Base-by-base conservation (phyloP, 1,284 basidiomycete species). In the Moesziomyces parantarcticus region DNA sequence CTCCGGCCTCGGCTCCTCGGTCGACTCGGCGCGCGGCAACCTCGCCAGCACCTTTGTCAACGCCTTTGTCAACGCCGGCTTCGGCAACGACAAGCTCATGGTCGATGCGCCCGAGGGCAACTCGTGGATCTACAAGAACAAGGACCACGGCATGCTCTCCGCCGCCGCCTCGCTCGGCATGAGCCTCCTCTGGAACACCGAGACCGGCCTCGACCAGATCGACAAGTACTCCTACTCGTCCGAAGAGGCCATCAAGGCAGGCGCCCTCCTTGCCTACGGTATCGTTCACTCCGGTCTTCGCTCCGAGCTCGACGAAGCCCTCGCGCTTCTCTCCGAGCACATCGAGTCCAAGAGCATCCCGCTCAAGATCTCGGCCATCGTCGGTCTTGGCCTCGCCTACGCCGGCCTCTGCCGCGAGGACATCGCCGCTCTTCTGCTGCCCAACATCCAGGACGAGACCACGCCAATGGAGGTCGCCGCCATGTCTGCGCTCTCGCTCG, bases 51-150 rank as follows among this genome's bases (percentile, higher is more conserved):
- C 95, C 1, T 99, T 99, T 78, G 97, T 99, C 70, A 99, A 99
- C 82, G 97, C 94, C 1, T 99, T 99, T 75, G 97, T 98, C 61
- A 99, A 99, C 80, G 96, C 95, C 41, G 97, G 97, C 0, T 99
- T 97, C 81, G 95, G 95, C 20, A 99, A 99, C 84, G 97, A 99
- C 84, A 97, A 97, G 84, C 89, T 99, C 59, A 95, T 99, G 91
- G 94, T 96, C 5, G 91, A 92, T 78, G 95, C 95, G 1, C 92
- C 94, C 60, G 95, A 97, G 81, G 96, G 96, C 22, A 92, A 91
- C 84, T 95, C 93, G 77, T 99, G 95, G 93, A 94, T 99, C 73
- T 99, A 99, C 88, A 98, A 98, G 89, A 98, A 98, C 87, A 98
- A 98, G 86, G 96, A 98, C 59, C 92, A 97, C 92, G 93, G 94